These are phyloP conservation scores for Sherardia arvensis DNA, from an alignment of 257 asterid species.

Conservation along the genomic window DNA sequence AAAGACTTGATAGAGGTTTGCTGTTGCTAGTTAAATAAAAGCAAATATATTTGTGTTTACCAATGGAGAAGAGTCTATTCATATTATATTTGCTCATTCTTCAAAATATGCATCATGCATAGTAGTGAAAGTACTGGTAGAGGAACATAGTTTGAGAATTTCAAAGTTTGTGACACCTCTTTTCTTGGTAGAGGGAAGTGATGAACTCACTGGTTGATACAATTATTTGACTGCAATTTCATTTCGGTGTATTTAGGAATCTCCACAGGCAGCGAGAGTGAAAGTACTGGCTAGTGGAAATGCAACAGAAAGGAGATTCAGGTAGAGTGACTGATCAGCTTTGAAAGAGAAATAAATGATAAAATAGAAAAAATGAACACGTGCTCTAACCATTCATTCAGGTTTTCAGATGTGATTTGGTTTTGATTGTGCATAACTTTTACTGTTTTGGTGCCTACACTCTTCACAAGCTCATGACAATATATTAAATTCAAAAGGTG, in stretches of 20 bases:
- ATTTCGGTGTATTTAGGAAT: slow-evolving; percentile 45
- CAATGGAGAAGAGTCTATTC: not conserved
- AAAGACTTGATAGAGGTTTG: slow-evolving; percentile 91
- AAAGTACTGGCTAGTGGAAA: slow-evolving; percentile 98
- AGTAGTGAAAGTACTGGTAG: too few relatives aligned
- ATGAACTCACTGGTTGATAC: not conserved
- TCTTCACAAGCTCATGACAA: not conserved
- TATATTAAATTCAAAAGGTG: not conserved
- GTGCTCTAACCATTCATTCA: not conserved
- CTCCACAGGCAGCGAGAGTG: slow-evolving; percentile 97
- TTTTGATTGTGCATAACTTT: not conserved
- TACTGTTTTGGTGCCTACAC: not conserved
- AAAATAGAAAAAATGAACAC: too few relatives aligned
- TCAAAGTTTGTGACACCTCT: not conserved
- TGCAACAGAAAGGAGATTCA: slow-evolving; percentile 98
- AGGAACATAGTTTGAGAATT: not conserved
- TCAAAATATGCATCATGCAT: not conserved
- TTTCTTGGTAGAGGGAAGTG: not conserved
- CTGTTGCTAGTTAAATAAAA: not conserved
- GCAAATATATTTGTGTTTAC: not conserved
- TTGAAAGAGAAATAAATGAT: not conserved
- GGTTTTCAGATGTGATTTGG: not conserved
- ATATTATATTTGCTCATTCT: not conserved
- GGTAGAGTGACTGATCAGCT: slow-evolving; percentile 31
- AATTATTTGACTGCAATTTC: not conserved